These are phyloP conservation scores for Umbellularia californica DNA, from an alignment of 164 flowering plant genomes.

Conservation along the genomic window DNA sequence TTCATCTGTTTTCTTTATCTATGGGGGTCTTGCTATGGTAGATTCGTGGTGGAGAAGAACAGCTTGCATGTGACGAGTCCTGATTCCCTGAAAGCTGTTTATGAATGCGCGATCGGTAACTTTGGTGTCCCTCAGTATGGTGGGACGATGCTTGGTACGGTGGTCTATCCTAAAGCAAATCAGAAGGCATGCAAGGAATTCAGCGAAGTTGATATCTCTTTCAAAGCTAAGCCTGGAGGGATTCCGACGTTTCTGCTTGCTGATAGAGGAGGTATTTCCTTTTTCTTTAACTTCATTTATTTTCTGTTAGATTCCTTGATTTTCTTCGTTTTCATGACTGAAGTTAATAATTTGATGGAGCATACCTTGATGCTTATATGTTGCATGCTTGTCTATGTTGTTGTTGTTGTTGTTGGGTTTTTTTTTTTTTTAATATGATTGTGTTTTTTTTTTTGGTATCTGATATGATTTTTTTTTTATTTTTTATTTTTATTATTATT, in stretches of 20 bases:
- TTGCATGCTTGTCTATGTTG: too few relatives aligned
- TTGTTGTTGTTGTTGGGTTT: too few relatives aligned
- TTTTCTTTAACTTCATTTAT: background rate
- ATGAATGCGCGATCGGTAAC: slow-evolving; percentile 96
- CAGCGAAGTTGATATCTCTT: slow-evolving; percentile 42
- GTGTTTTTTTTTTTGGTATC: too few relatives aligned
- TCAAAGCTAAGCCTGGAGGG: slow-evolving; percentile 75
- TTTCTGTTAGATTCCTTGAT: too few relatives aligned
- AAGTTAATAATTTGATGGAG: too few relatives aligned
- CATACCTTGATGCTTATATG: too few relatives aligned
- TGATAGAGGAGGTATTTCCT: slow-evolving; percentile 73
- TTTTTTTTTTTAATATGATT: too few relatives aligned
- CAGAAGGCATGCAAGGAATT: slow-evolving; percentile 74
- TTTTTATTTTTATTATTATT: too few relatives aligned
- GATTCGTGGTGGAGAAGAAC: slow-evolving; percentile 96
- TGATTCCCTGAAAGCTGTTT: slow-evolving; percentile 44
- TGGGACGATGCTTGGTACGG: slow-evolving; percentile 77
- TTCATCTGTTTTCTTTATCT: slow-evolving; percentile 33
- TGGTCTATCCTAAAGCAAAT: slow-evolving; percentile 67
- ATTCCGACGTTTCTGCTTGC: slow-evolving; percentile 68
- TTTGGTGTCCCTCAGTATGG: slow-evolving; percentile 98
- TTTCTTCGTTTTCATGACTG: too few relatives aligned
- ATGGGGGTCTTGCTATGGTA: slow-evolving; percentile 41
- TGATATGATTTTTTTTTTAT: too few relatives aligned
- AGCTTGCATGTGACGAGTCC: slow-evolving; percentile 83